Conservation (phyloP, 1,284 basidiomycete species). For the Ganoderma resinaceum region DNA sequence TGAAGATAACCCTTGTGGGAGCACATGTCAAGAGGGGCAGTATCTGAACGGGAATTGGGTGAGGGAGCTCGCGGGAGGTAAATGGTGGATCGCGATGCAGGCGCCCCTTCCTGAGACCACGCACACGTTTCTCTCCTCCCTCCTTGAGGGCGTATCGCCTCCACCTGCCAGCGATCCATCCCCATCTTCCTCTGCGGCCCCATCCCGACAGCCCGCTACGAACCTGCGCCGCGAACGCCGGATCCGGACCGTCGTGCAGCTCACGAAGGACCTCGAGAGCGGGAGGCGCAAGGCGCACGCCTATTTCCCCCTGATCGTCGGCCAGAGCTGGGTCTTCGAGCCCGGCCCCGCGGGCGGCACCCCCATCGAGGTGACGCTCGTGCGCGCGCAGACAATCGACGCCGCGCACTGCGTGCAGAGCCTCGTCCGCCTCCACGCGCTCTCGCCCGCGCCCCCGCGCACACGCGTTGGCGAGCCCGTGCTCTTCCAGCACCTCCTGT, state of each 20-base stretch:
- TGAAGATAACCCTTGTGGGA: slow-evolving; percentile 25
- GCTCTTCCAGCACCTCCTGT: slow-evolving; percentile 76
- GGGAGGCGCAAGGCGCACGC: slow-evolving; percentile 75
- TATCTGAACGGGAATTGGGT: slow-evolving; percentile 91
- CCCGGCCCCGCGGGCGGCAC: slow-evolving; percentile 50
- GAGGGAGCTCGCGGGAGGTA: slow-evolving; percentile 70
- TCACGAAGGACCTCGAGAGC: slow-evolving; percentile 72
- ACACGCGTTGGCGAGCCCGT: slow-evolving; percentile 42
- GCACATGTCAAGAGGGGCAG: slow-evolving; percentile 36
- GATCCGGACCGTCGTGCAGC: slow-evolving; percentile 79
- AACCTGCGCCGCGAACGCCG: slow-evolving; percentile 54
- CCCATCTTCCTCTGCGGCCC: slow-evolving; percentile 21
- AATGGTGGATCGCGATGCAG: slow-evolving; percentile 86
- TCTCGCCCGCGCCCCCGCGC: slow-evolving; percentile 16
- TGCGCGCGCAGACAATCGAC: slow-evolving; percentile 50
- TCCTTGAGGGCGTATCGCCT: slow-evolving; percentile 55
- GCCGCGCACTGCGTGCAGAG: slow-evolving; percentile 70
- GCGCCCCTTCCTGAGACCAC: slow-evolving; percentile 75
- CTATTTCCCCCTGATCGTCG: slow-evolving; percentile 72
- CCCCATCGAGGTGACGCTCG: slow-evolving; percentile 61
- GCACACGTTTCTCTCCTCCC: slow-evolving; percentile 77
- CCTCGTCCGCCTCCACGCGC: slow-evolving; percentile 48
- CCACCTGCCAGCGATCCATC: slow-evolving; percentile 40
- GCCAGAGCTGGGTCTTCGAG: slow-evolving; percentile 57
- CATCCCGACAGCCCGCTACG: not conserved